Base-by-base conservation (phyloP, 768 basidiomycete species). In the Mycena epipterygia region DNA sequence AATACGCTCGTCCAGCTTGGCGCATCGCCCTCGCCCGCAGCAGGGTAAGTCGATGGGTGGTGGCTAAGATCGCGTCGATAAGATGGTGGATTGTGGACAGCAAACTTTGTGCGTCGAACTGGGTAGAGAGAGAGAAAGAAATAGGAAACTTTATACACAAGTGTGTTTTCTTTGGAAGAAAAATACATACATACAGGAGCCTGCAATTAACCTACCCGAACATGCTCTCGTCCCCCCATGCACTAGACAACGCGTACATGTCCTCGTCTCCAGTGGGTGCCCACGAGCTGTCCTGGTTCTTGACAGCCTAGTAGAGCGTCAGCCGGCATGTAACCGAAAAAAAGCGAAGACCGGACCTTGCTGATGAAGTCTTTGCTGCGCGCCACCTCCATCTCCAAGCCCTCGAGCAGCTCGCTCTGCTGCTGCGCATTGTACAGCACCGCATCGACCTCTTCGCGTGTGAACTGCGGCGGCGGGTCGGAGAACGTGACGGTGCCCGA, bases 401-500 rank as follows among this genome's bases (percentile, higher is more conserved):
- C 77, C 30, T 75, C 80, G 12, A 93, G 83, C 23, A 85, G 71
- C 52, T 77, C 79, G 17, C 84, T 82, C 76, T 92, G 92, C 52
- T 81, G 80, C 76, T 94, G 93, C 5, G 84, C 83, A 21, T 85
- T 83, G 59, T 75, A 80, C 48, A 95, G 82, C 6, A 90, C 85
- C 1, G 75, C 66, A 68, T 95, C 92, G 14, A 95, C 86, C 61
- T 93, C 88, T 12, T 81, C 83, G 70, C 89, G 87, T 17, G 89
- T 84, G 70, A 91, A 89, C 59, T 83, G 79, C n/a, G 88, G 84
- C 2, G 88, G 85, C 19, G 89, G 87, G 75, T 92, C 91, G 21
- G 88, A 87, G 79, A 95, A 95, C 0, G 90, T 90, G 23, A 96
- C 93, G 0, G 92, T 93, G 6, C 89, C 91, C 60, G 89, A 85